phyloP scores from a whole-genome alignment of 1,284 basidiomycete genomes.

The Hemileia vastatrix region DNA sequence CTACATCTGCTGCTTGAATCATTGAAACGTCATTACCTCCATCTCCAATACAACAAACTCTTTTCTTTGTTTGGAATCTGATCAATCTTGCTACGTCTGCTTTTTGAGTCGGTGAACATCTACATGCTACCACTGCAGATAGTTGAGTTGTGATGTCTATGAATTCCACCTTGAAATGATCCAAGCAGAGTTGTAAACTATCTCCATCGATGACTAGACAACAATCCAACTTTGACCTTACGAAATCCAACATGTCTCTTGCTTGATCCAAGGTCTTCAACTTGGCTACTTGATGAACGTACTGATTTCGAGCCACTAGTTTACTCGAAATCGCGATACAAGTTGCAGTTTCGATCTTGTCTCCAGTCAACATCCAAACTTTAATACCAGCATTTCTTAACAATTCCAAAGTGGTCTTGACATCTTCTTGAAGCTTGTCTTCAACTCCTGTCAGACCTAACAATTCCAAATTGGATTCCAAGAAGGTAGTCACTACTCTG shows the following conservation, averaged over 20 bases:
- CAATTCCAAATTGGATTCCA: conserved; percentile 83
- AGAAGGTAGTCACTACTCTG: conserved; percentile 59
- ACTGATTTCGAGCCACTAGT: conserved; percentile 90
- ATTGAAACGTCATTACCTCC: conserved; percentile 91
- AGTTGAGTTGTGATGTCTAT: conserved; percentile 91
- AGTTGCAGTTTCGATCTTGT: conserved; percentile 97
- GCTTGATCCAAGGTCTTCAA: conserved; percentile 70
- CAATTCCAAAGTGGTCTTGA: conserved; percentile 83
- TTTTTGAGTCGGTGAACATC: conserved; percentile 96
- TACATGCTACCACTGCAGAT: conserved; percentile 89
- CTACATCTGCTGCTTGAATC: conserved; percentile 88
- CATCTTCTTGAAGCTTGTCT: conserved; percentile 95
- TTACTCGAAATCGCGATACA: conserved; percentile 97
- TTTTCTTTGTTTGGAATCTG: conserved; percentile 74
- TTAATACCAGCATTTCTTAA: conserved; percentile 91
- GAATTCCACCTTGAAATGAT: conserved; percentile 82
- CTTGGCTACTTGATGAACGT: conserved; percentile 92
- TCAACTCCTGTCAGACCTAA: conserved; percentile 93
- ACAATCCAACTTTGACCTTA: conserved; percentile 88
- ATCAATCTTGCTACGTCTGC: conserved; percentile 92
- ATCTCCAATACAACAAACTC: conserved; percentile 94
- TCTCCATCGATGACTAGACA: conserved; percentile 97
- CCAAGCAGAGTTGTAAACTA: conserved; percentile 80
- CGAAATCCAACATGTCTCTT: conserved; percentile 77
- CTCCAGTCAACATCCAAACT: conserved; percentile 99